Evolutionary conservation across 2,329 filamentous ascomycete species (phyloP).

Genomic region (Talaromyces sp.): DNA sequence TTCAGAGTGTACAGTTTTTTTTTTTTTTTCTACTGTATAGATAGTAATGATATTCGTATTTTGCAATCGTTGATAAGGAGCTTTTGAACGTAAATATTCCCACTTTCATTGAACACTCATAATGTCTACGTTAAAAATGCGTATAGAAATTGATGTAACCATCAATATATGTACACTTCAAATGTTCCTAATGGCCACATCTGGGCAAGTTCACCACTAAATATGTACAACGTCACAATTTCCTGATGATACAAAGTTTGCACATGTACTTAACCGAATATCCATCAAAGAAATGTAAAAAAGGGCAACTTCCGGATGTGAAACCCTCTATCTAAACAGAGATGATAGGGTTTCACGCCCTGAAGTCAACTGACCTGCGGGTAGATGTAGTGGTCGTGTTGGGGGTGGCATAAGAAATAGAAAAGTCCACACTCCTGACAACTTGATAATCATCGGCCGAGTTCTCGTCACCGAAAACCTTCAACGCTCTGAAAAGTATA

Average conservation of each 20-base stretch:
- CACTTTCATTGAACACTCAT: background rate
- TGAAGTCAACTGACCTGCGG: background rate
- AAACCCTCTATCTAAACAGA: background rate
- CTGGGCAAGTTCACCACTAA: background rate
- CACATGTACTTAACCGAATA: background rate
- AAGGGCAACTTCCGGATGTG: background rate
- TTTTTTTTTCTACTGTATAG: too few relatives aligned
- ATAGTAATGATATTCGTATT: too few relatives aligned
- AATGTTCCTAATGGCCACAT: too few relatives aligned
- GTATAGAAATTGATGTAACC: background rate
- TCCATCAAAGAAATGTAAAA: background rate
- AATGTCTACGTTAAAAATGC: background rate
- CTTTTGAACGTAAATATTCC: background rate
- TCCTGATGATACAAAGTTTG: background rate
- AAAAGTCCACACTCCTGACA: constrained; percentile 19
- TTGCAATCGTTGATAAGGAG: background rate
- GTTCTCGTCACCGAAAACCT: constrained; percentile 22
- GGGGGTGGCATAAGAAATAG: background rate
- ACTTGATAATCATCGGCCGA: constrained; percentile 21
- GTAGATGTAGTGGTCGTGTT: background rate
- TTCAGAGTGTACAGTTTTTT: background rate
- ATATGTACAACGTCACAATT: background rate
- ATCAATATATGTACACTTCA: too few relatives aligned
- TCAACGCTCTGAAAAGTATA: constrained; percentile 22
- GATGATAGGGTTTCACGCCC: background rate